A percentile compares a stretch with the other conserved stretches of the same genome.
These are phyloP conservation scores for Polytolypa hystricis DNA, from an alignment of 2,329 filamentous ascomycete species.

Conservation along the genomic window DNA sequence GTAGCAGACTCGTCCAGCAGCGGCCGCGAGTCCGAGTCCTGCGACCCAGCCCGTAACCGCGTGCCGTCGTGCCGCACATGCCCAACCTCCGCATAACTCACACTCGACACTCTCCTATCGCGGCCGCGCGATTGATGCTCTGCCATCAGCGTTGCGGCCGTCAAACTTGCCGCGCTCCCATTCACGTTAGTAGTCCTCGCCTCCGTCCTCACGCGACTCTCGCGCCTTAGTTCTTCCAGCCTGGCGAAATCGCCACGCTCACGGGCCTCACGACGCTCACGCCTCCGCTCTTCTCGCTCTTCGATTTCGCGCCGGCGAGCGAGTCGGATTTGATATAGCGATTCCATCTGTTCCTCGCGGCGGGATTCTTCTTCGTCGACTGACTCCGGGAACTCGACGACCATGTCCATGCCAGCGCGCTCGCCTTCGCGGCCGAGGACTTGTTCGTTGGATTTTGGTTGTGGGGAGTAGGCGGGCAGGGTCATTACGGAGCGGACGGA, in stretches of 20 bases:
- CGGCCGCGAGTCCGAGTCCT: slow-evolving; percentile 37
- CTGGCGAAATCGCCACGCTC: slow-evolving; percentile 57
- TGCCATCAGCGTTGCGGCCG: slow-evolving; percentile 28
- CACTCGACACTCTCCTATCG: slow-evolving; percentile 36
- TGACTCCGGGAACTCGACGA: slow-evolving; percentile 74
- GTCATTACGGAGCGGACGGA: slow-evolving; percentile 92
- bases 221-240: slow-evolving; percentile 51
- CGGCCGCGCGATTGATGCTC: slow-evolving; percentile 35
- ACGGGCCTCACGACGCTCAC: slow-evolving; percentile 59
- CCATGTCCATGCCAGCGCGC: slow-evolving; percentile 78
- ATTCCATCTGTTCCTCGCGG: slow-evolving; percentile 84
- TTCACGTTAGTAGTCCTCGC: slow-evolving; percentile 24
- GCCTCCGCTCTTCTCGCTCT: slow-evolving; percentile 66
- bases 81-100: slow-evolving; percentile 37
- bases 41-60: slow-evolving; percentile 35
- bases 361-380: slow-evolving; percentile 65
- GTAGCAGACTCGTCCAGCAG: slow-evolving; percentile 29
- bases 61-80: slow-evolving; percentile 40
- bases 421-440: slow-evolving; percentile 85
- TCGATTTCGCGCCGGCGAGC: slow-evolving; percentile 63
- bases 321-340: slow-evolving; percentile 76
- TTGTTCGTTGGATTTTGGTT: slow-evolving; percentile 63
- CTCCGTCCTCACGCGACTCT: slow-evolving; percentile 43
- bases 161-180: slow-evolving; percentile 23
- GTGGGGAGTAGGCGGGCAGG: slow-evolving; percentile 69